These are phyloP conservation scores for Aspergillus olivimuriae DNA, from an alignment of 495 filamentous ascomycete species.

Conservation along the genomic window DNA sequence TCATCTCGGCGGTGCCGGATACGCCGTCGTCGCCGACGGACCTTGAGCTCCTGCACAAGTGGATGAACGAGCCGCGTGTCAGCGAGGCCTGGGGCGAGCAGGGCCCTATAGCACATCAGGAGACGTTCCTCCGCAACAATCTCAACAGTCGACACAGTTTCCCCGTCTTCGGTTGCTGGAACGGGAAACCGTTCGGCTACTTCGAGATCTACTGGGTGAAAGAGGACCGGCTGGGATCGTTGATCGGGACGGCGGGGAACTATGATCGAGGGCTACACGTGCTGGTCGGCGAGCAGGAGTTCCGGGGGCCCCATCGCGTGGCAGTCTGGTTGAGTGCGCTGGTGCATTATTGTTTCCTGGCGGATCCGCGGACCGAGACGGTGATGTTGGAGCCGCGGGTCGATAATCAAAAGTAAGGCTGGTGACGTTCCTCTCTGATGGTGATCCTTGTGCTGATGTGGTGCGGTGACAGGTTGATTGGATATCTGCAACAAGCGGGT, in stretches of 20 bases:
- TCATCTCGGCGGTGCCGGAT: conserved; percentile 12
- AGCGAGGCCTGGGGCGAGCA: conserved; percentile 72
- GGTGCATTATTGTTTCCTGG: conserved; percentile 75
- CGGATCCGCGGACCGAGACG: conserved; percentile 74
- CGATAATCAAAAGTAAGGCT: conserved; percentile 78
- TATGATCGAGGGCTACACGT: conserved; percentile 88
- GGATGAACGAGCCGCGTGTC: conserved; percentile 88
- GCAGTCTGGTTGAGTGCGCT: conserved; percentile 75
- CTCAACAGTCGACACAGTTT: conserved; percentile 69
- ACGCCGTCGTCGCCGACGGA: conserved; percentile 45
- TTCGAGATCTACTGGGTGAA: conserved; percentile 99
- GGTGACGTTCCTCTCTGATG: background rate
- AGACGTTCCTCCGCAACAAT: conserved; percentile 59
- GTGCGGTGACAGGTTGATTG: conserved; percentile 58
- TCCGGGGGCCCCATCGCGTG: conserved; percentile 68
- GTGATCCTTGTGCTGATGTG: background rate
- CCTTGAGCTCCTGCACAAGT: conserved; percentile 69
- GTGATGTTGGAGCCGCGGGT: conserved; percentile 85
- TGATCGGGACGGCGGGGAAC: conserved; percentile 59
- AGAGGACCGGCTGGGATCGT: conserved; percentile 70
- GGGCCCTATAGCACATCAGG: conserved; percentile 55
- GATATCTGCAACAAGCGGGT: conserved; percentile 65
- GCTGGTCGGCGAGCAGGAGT: conserved; percentile 89
- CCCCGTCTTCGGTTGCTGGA: conserved; percentile 90
- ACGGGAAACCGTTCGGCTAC: conserved; percentile 92